A percentile compares a stretch with the other conserved stretches of the same genome.
phyloP scores from a whole-genome alignment of 129 eudicot species.

The Flaveria brownii region DNA sequence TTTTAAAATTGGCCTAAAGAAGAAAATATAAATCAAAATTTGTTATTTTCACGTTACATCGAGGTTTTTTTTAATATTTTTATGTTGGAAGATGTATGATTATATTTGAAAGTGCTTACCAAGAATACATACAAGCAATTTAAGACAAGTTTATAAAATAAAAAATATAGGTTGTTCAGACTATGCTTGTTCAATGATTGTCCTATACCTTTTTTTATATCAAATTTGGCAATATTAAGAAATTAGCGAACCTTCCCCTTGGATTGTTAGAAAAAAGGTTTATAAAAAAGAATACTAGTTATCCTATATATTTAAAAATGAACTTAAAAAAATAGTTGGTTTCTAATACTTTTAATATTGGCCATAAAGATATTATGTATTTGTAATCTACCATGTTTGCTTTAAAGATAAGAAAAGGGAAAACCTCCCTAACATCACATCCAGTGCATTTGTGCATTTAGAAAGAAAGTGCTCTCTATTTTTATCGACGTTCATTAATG shows the following conservation, averaged over 20 bases:
- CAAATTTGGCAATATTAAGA: background rate
- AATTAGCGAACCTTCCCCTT: background rate
- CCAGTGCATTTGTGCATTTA: too few species aligned
- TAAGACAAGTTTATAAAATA: background rate
- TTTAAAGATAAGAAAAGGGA: too few species aligned
- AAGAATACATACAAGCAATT: background rate
- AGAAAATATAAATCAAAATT: background rate
- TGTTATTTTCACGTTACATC: background rate
- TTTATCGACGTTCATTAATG: too few species aligned
- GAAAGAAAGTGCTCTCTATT: too few species aligned
- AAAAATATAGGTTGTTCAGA: background rate
- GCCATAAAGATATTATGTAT: too few species aligned
- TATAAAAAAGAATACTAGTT: background rate
- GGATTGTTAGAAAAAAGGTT: background rate
- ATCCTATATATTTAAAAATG: too few species aligned
- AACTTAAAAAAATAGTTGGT: too few species aligned
- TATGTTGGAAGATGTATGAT: background rate
- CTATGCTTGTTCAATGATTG: background rate
- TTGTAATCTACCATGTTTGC: too few species aligned
- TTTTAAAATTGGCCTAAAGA: too few species aligned
- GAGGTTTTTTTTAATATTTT: background rate
- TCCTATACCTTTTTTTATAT: background rate
- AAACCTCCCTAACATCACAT: too few species aligned
- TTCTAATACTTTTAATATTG: too few species aligned
- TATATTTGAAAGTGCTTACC: background rate